Percentiles rank a stretch among this genome's conserved stretches.
Conservation (phyloP, 1,284 basidiomycete species). For the Leccinum pseudoinsigne region DNA sequence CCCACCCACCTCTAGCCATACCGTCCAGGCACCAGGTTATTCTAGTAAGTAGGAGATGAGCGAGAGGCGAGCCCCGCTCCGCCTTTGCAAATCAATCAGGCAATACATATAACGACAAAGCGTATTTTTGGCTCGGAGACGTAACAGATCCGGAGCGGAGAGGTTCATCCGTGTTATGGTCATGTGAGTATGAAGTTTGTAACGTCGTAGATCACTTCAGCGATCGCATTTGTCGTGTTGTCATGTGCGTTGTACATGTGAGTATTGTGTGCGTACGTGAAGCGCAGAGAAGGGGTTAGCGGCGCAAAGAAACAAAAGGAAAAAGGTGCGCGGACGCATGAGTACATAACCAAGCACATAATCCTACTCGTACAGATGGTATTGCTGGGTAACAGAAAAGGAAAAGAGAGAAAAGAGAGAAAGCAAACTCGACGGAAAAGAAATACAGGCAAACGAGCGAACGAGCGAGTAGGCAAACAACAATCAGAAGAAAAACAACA, state of each 20-base stretch:
- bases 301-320: not conserved
- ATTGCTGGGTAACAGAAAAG: conserved; percentile 16
- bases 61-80: not conserved
- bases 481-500: conserved; percentile 10
- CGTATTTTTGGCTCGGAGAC: not conserved
- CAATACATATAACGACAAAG: not conserved
- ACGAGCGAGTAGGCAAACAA: conserved; percentile 9
- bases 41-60: too few relatives aligned
- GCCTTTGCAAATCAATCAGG: not conserved
- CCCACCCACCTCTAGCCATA: not conserved
- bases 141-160: not conserved
- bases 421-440: conserved; percentile 7
- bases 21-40: too few relatives aligned
- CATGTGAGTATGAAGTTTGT: not conserved
- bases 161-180: not conserved
- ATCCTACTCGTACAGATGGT: conserved; percentile 29
- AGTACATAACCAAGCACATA: conserved; percentile 17
- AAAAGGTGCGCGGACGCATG: not conserved
- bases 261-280: not conserved
- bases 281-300: not conserved
- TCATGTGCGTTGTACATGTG: not conserved
- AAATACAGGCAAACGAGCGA: conserved; percentile 9
- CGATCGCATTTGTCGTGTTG: not conserved
- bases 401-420: not conserved
- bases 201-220: not conserved